Evolutionary conservation across 495 filamentous ascomycete species (phyloP).

Genomic region (Penicillium taxi): DNA sequence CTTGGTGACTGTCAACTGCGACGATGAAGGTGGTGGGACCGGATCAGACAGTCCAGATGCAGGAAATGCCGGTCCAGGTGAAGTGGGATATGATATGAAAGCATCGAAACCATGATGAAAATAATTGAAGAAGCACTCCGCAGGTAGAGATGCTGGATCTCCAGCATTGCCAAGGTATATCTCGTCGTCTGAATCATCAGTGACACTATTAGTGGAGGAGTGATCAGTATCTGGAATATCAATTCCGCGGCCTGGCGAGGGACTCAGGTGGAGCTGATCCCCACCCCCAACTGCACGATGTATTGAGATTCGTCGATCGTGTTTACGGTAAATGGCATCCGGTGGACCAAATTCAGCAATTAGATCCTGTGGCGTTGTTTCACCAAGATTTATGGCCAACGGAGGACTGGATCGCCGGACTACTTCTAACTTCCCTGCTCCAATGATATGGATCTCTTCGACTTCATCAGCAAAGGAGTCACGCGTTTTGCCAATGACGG

Average conservation of each 20-base stretch:
- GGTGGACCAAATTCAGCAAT: slow-evolving; percentile 85
- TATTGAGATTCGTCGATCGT: slow-evolving; percentile 84
- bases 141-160: slow-evolving; percentile 34
- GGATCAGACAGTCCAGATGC: slow-evolving; percentile 28
- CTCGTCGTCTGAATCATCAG: slow-evolving; percentile 71
- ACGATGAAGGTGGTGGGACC: slow-evolving; percentile 33
- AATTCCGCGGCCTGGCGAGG: slow-evolving; percentile 37
- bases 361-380: slow-evolving; percentile 84
- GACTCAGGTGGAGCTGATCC: slow-evolving; percentile 34
- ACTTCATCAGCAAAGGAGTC: slow-evolving; percentile 70
- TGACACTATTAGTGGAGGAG: slow-evolving; percentile 66
- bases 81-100: slow-evolving; percentile 71
- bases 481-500: slow-evolving; percentile 50
- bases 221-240: slow-evolving; percentile 65
- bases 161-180: slow-evolving; percentile 21
- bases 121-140: slow-evolving; percentile 93
- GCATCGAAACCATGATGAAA: slow-evolving; percentile 93
- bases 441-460: slow-evolving; percentile 65
- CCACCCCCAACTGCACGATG: slow-evolving; percentile 46
- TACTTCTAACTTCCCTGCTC: slow-evolving; percentile 69
- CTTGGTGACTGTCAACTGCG: slow-evolving; percentile 76
- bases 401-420: slow-evolving; percentile 50
- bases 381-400: slow-evolving; percentile 62
- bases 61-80: slow-evolving; percentile 59
- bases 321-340: slow-evolving; percentile 91